A percentile compares a stretch with the other conserved stretches of the same genome.
phyloP scores from a whole-genome alignment of 257 asterid genomes.

The Forsythia suspensa region DNA sequence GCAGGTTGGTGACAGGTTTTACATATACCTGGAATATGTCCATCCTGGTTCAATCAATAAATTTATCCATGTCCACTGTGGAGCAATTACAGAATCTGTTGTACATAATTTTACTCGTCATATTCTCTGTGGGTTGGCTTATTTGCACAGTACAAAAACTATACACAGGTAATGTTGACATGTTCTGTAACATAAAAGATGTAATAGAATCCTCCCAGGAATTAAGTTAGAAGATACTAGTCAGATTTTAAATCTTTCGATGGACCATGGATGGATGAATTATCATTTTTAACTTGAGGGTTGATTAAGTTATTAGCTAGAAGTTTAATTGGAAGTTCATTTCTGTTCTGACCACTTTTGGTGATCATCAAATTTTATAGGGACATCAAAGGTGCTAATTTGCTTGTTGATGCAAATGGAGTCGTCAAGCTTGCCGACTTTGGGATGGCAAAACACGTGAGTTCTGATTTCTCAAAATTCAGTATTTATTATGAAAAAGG shows the following conservation, averaged over 20 bases:
- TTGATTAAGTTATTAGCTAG: neutral
- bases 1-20: constrained; percentile 75
- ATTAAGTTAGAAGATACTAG: neutral
- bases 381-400: constrained; percentile 91
- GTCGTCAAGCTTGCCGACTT: constrained; percentile 95
- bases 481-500: neutral
- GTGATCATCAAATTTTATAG: constrained; percentile 30
- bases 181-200: constrained; percentile 1
- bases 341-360: constrained; percentile 6
- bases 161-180: constrained; percentile 69
- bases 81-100: constrained; percentile 80
- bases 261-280: neutral
- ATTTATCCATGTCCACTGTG: constrained; percentile 79
- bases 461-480: constrained; percentile 30
- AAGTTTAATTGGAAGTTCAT: constrained; percentile 1
- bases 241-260: neutral
- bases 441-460: constrained; percentile 94
- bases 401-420: constrained; percentile 93
- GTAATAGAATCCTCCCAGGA: neutral
- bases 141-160: constrained; percentile 80
- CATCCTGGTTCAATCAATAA: constrained; percentile 91
- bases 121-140: constrained; percentile 85
- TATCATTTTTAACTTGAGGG: constrained; percentile 13
- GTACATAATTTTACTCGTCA: constrained; percentile 91
- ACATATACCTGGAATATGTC: constrained; percentile 88